Conservation (phyloP, 306 rosid genomes). For the Vachellia pachyceras region DNA sequence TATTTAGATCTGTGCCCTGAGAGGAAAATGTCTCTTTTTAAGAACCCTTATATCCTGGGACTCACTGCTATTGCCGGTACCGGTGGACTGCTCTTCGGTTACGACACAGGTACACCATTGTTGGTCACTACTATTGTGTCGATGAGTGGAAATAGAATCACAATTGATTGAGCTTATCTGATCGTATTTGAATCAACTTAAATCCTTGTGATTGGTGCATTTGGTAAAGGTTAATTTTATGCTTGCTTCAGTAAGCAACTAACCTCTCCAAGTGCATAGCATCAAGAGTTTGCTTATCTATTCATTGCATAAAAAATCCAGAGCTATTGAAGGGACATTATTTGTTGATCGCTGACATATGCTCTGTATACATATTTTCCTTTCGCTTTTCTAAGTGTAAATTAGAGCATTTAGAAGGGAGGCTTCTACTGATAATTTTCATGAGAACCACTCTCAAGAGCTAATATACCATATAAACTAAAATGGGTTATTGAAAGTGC, state of each 20-base stretch:
- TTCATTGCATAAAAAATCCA: not conserved
- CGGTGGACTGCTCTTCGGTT: slow-evolving; percentile 51
- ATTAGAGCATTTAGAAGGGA: not conserved
- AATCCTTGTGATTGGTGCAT: slow-evolving; percentile 5
- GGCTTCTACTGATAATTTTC: not conserved
- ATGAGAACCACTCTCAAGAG: not conserved
- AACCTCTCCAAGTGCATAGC: not conserved
- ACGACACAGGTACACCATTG: slow-evolving; percentile 40
- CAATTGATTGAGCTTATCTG: not conserved
- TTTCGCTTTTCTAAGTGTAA: not conserved
- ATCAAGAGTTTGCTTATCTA: not conserved
- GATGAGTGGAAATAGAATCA: not conserved
- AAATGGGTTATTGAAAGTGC: not conserved
- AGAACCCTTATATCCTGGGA: slow-evolving; percentile 46
- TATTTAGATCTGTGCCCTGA: slow-evolving; percentile 46
- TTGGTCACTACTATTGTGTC: not conserved
- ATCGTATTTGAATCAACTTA: not conserved
- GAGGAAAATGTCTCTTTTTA: slow-evolving; percentile 41
- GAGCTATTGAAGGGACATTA: not conserved
- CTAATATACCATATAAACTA: no score
- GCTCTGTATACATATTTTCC: not conserved
- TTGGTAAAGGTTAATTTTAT: not conserved
- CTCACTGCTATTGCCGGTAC: slow-evolving; percentile 50
- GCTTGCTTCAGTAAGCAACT: not conserved
- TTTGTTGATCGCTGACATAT: not conserved